These are phyloP conservation scores for Puccinia hordei DNA, from an alignment of 1,284 basidiomycete genomes.

Conservation along the genomic window DNA sequence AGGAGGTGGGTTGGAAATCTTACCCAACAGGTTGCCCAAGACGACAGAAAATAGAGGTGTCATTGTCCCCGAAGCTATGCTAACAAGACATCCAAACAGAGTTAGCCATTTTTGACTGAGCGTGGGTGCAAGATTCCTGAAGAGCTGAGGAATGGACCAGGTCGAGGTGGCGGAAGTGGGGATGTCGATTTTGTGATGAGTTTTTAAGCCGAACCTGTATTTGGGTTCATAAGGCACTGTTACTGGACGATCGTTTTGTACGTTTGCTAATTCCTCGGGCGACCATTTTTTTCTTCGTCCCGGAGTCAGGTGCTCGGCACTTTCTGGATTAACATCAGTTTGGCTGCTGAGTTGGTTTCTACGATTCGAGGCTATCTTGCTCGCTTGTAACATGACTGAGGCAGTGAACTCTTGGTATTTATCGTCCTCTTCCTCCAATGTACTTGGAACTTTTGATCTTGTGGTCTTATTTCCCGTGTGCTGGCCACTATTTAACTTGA, in stretches of 20 bases:
- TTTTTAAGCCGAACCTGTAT: neutral
- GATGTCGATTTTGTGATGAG: conserved; percentile 28
- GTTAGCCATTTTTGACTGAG: conserved; percentile 75
- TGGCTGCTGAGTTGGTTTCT: conserved; percentile 24
- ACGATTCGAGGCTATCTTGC: conserved; percentile 33
- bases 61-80: conserved; percentile 73
- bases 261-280: conserved; percentile 5
- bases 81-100: conserved; percentile 69
- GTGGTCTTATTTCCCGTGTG: neutral
- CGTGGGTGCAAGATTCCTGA: conserved; percentile 70
- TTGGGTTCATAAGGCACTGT: neutral
- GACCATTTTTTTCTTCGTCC: conserved; percentile 24
- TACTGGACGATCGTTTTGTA: neutral
- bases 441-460: conserved; percentile 5
- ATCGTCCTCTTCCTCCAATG: conserved; percentile 12
- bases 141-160: conserved; percentile 63
- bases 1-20: conserved; percentile 67
- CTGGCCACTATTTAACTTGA: conserved; percentile 18
- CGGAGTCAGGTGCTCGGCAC: neutral
- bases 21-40: conserved; percentile 77
- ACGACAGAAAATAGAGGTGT: conserved; percentile 90
- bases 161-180: neutral
- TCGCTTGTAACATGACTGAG: conserved; percentile 37
- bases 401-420: conserved; percentile 37
- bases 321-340: neutral